phyloP scores from a whole-genome alignment of 805 yeast genomes.

The Komagataella populi region DNA sequence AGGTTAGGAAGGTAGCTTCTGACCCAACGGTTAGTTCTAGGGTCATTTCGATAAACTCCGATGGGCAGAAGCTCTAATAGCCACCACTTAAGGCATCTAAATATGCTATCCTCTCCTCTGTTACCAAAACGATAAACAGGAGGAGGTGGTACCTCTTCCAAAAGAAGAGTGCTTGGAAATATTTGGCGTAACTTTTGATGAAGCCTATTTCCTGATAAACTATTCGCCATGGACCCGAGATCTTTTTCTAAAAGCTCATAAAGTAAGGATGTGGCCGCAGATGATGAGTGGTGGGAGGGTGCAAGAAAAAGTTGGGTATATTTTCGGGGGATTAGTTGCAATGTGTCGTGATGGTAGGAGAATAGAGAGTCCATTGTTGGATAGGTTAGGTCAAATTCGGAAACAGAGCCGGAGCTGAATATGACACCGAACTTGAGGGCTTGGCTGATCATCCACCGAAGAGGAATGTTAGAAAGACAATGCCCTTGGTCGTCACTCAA shows the following conservation, averaged over 20 bases:
- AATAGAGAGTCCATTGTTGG: conserved; percentile 27
- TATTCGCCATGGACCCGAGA: background rate
- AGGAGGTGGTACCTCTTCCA: conserved; percentile 9
- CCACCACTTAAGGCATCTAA: conserved; percentile 40
- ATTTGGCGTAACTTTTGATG: background rate
- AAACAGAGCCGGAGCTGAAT: conserved; percentile 27
- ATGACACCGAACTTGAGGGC: conserved; percentile 35
- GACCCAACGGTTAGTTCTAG: conserved; percentile 34
- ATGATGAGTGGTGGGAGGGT: background rate
- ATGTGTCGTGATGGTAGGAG: conserved; percentile 39
- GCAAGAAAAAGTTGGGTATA: background rate
- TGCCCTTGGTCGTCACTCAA: conserved; percentile 28
- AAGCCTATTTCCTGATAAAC: background rate
- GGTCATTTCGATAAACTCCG: conserved; percentile 31
- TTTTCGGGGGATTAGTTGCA: conserved; percentile 7
- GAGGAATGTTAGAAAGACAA: conserved; percentile 31
- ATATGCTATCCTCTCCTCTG: conserved; percentile 19
- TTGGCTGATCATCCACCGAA: conserved; percentile 49
- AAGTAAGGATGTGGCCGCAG: background rate
- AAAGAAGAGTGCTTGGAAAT: conserved; percentile 4
- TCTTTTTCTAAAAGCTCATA: background rate
- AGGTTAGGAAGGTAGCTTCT: conserved; percentile 38
- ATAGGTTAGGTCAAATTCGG: conserved; percentile 24
- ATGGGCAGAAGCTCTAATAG: conserved; percentile 45
- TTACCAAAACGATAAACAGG: conserved; percentile 21